A percentile compares a stretch with the other conserved stretches of the same genome.
Conservation (phyloP, 2,329 filamentous ascomycete species). For the Verticillium longisporum region DNA sequence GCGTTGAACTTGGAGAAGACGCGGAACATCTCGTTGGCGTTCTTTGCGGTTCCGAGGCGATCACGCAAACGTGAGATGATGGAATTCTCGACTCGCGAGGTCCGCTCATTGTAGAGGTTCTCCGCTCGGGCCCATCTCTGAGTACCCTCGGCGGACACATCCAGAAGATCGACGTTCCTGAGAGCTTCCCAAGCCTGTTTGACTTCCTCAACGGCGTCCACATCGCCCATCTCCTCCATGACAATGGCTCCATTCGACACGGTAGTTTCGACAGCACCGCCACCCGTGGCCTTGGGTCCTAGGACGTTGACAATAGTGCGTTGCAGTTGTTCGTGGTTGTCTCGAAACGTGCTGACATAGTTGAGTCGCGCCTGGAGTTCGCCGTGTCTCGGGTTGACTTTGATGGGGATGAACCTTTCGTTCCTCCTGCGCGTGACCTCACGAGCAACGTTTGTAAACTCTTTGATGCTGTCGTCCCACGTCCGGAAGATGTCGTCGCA, state of each 20-base stretch:
- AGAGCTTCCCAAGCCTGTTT: conserved; percentile 89
- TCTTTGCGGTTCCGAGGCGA: conserved; percentile 89
- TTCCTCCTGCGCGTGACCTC: conserved; percentile 90
- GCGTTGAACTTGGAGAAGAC: conserved; percentile 99
- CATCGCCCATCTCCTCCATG: conserved; percentile 91
- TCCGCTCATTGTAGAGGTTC: conserved; percentile 94
- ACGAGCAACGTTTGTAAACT: conserved; percentile 95
- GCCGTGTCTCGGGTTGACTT: conserved; percentile 80
- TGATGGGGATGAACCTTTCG: conserved; percentile 98
- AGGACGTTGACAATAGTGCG: conserved; percentile 96
- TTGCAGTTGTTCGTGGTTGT: conserved; percentile 96
- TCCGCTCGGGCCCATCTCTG: conserved; percentile 90
- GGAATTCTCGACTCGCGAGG: conserved; percentile 94
- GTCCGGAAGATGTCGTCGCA: conserved; percentile 81
- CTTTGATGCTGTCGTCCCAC: conserved; percentile 95
- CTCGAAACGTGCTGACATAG: conserved; percentile 90
- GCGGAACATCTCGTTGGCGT: conserved; percentile 98
- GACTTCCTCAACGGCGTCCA: conserved; percentile 95
- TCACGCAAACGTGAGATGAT: conserved; percentile 94
- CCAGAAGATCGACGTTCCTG: conserved; percentile 90
- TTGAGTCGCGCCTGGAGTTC: conserved; percentile 86
- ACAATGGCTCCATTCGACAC: conserved; percentile 58
- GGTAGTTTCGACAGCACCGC: conserved; percentile 42
- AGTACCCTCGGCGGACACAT: conserved; percentile 85
- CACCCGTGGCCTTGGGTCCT: conserved; percentile 60